phyloP scores from a whole-genome alignment of 192 early-diverging fungal genomes.

The Chytriomyces confervae region DNA sequence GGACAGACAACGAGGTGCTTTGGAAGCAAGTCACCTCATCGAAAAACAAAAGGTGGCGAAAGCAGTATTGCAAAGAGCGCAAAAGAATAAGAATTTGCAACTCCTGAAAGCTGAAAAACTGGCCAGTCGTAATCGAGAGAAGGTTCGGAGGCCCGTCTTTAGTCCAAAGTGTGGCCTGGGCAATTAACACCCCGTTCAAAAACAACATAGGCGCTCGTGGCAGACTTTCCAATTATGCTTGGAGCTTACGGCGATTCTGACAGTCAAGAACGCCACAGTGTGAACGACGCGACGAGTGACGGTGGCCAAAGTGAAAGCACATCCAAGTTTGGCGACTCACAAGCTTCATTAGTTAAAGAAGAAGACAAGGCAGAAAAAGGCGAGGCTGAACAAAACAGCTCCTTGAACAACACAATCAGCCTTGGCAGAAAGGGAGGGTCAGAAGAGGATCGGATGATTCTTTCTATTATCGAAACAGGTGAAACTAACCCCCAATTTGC shows the following conservation, averaged over 20 bases:
- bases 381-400: too few species aligned
- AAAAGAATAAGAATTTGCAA: slow-evolving; percentile 13
- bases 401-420: too few species aligned
- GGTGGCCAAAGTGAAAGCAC: neutral
- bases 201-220: neutral
- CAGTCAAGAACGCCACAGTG: neutral
- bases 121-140: slow-evolving; percentile 22
- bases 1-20: neutral
- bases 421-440: neutral
- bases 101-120: slow-evolving; percentile 4
- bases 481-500: neutral
- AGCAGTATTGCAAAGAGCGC: slow-evolving; percentile 4
- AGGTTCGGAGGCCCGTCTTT: neutral
- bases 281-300: neutral
- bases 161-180: neutral
- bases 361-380: too few species aligned
- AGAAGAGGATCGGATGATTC: slow-evolving; percentile 17
- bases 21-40: slow-evolving; percentile 3
- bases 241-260: neutral
- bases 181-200: neutral
- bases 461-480: slow-evolving; percentile 3
- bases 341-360: too few species aligned
- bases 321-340: neutral
- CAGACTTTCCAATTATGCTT: slow-evolving; percentile 12
- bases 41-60: slow-evolving; percentile 21